phyloP scores from a whole-genome alignment of 2,329 filamentous ascomycete genomes.

The Xenosphaeropsis pyriputrescens region DNA sequence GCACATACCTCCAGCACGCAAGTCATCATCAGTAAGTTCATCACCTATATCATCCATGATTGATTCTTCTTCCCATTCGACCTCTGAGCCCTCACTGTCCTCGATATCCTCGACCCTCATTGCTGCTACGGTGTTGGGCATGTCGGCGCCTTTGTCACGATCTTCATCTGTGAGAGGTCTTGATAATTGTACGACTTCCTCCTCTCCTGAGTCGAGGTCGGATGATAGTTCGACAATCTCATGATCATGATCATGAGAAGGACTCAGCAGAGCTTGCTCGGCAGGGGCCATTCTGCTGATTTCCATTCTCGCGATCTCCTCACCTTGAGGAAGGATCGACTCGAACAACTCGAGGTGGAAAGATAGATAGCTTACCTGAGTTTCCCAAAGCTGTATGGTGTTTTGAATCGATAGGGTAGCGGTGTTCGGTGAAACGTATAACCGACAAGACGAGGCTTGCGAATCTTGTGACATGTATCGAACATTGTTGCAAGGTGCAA shows the following conservation, averaged over 20 bases:
- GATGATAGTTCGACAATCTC: constrained; percentile 6
- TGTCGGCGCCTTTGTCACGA: constrained; percentile 7
- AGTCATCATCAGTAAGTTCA: constrained; percentile 28
- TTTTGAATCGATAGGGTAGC: not conserved
- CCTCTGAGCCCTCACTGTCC: constrained; percentile 1
- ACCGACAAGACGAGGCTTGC: no score
- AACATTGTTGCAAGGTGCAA: no score
- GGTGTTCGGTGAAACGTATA: no score
- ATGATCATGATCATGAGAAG: constrained; percentile 12
- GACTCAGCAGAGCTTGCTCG: constrained; percentile 20
- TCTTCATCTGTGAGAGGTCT: constrained; percentile 5
- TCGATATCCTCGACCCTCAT: constrained; percentile 7
- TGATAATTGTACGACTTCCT: constrained; percentile 9
- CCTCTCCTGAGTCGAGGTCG: constrained; percentile 3
- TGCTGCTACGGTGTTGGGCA: constrained; percentile 5
- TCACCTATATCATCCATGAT: constrained; percentile 30
- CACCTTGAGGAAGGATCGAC: no score
- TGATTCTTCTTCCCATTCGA: constrained; percentile 25
- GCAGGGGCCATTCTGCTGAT: constrained; percentile 15
- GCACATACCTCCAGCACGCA: constrained; percentile 24
- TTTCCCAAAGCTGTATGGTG: not conserved
- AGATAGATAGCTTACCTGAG: no score
- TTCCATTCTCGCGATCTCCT: constrained; percentile 10
- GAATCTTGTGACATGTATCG: no score
- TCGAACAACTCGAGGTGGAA: no score